Evolutionary conservation across 1,139 yeast genomes (phyloP).

Genomic region (Debaryomyces robertsiae): DNA sequence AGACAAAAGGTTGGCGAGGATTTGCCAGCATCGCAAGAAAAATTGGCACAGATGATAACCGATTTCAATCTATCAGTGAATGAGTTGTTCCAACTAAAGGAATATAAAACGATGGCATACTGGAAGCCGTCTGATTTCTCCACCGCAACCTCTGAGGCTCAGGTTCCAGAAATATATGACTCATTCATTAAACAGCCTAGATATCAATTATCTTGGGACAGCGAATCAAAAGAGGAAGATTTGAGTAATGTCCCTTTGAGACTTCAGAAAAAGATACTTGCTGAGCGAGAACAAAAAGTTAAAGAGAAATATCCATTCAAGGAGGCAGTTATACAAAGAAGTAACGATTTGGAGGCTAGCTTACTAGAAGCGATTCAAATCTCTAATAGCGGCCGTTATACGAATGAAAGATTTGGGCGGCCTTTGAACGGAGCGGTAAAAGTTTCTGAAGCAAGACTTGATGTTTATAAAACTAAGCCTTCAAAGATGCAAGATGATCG

Average conservation of each 20-base stretch:
- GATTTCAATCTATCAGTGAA: slow-evolving; percentile 49
- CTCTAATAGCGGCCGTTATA: neutral
- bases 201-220: slow-evolving; percentile 38
- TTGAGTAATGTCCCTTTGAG: slow-evolving; percentile 42
- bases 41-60: slow-evolving; percentile 38
- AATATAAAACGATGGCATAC: slow-evolving; percentile 58
- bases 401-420: neutral
- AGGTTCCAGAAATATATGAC: slow-evolving; percentile 40
- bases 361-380: slow-evolving; percentile 17
- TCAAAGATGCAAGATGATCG: slow-evolving; percentile 17
- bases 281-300: slow-evolving; percentile 39
- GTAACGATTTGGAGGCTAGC: slow-evolving; percentile 27
- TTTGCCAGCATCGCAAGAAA: slow-evolving; percentile 14
- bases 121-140: slow-evolving; percentile 60
- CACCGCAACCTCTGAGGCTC: slow-evolving; percentile 24
- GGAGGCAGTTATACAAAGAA: slow-evolving; percentile 29
- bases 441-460: neutral
- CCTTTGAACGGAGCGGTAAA: neutral
- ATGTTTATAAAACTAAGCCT: slow-evolving; percentile 5
- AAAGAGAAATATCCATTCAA: slow-evolving; percentile 41
- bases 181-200: slow-evolving; percentile 33
- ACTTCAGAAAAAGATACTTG: slow-evolving; percentile 48
- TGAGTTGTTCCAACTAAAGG: slow-evolving; percentile 60
- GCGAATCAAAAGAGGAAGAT: slow-evolving; percentile 28
- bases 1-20: slow-evolving; percentile 7